These are phyloP conservation scores for Aspergillus campestris DNA, from an alignment of 495 filamentous ascomycete species.

Conservation along the genomic window DNA sequence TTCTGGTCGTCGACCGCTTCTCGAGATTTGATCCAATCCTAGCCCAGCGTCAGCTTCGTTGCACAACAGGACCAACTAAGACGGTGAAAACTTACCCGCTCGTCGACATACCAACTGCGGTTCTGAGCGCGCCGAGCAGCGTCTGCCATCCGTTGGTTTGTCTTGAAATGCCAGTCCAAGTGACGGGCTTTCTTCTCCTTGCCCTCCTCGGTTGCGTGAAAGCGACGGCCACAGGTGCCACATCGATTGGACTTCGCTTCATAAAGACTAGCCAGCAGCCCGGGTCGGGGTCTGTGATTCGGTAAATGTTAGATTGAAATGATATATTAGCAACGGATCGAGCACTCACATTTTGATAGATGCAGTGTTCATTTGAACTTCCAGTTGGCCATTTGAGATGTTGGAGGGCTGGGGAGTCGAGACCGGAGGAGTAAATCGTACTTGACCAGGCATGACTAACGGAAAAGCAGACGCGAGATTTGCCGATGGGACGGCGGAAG, in stretches of 20 bases:
- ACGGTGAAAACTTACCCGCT: slow-evolving; percentile 61
- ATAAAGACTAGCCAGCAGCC: slow-evolving; percentile 65
- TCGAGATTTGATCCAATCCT: slow-evolving; percentile 84
- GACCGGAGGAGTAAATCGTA: slow-evolving; percentile 28
- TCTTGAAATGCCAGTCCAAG: slow-evolving; percentile 95
- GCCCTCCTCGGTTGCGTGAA: slow-evolving; percentile 66
- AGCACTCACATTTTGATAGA: slow-evolving; percentile 70
- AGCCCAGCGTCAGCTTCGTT: slow-evolving; percentile 3
- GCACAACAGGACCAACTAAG: not conserved
- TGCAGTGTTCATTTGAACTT: slow-evolving; percentile 59
- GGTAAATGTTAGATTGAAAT: not conserved
- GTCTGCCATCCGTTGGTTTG: slow-evolving; percentile 81
- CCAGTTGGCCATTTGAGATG: slow-evolving; percentile 35
- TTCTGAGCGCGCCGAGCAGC: slow-evolving; percentile 73
- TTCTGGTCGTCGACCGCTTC: slow-evolving; percentile 61
- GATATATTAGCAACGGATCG: not conserved
- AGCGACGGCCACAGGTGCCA: slow-evolving; percentile 83
- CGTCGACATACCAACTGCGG: slow-evolving; percentile 88
- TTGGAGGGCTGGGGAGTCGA: slow-evolving; percentile 18
- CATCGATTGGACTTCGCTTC: slow-evolving; percentile 76
- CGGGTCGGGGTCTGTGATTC: slow-evolving; percentile 56
- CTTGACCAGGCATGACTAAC: slow-evolving; percentile 34
- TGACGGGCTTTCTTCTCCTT: slow-evolving; percentile 82
- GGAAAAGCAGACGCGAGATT: slow-evolving; percentile 24
- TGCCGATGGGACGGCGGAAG: slow-evolving; percentile 13